A percentile compares a stretch with the other conserved stretches of the same genome.
Evolutionary conservation across 1,284 basidiomycete genomes (phyloP).

Genomic region (Ustanciosporium gigantosporum): DNA sequence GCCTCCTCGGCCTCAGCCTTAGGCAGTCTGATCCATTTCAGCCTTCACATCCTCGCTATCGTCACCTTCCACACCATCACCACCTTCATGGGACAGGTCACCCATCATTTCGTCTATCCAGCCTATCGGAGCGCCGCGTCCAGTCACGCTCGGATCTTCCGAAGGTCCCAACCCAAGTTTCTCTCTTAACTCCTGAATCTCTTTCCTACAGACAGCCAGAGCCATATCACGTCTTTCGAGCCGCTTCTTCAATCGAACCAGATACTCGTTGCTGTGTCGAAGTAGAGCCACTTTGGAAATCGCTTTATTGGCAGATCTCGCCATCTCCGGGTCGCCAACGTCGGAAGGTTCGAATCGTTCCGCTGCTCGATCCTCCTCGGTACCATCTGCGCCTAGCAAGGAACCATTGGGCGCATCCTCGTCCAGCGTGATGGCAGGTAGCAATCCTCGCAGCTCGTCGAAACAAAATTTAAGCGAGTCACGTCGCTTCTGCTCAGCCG

Average conservation of each 20-base stretch:
- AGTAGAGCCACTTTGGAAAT: constrained; percentile 92
- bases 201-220: constrained; percentile 72
- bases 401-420: constrained; percentile 56
- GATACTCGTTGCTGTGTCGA: constrained; percentile 84
- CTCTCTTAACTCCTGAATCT: constrained; percentile 70
- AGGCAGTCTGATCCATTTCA: too few species aligned
- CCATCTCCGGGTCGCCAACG: constrained; percentile 35
- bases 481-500: constrained; percentile 92
- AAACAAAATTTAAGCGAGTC: constrained; percentile 95
- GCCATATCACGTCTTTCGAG: constrained; percentile 82
- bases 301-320: constrained; percentile 67
- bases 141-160: constrained; percentile 28
- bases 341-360: constrained; percentile 47
- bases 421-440: constrained; percentile 67
- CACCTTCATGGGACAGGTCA: too few species aligned
- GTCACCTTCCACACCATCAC: too few species aligned
- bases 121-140: constrained; percentile 10
- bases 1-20: too few species aligned
- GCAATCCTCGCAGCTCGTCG: constrained; percentile 83
- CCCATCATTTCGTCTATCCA: constrained; percentile 26
- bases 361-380: constrained; percentile 44
- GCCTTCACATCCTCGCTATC: too few species aligned
- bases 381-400: constrained; percentile 54
- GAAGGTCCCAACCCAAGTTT: constrained; percentile 48
- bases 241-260: constrained; percentile 74